Percentiles rank a stretch among this genome's conserved stretches.
Conservation (phyloP, 345 rosid species). For the Anastatica hierochuntica region DNA sequence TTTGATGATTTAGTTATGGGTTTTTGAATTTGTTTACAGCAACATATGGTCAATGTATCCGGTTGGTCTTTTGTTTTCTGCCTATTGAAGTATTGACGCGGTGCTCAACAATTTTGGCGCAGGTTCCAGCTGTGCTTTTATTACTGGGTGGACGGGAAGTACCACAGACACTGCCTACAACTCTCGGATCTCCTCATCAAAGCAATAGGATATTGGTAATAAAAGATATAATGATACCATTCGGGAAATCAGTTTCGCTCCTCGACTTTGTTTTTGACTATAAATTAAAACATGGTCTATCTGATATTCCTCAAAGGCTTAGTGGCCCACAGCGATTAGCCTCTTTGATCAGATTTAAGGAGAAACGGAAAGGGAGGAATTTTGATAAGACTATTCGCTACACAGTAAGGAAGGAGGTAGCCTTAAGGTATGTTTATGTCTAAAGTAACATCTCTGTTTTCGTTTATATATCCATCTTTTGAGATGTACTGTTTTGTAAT, state of each 20-base stretch:
- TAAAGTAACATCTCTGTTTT: not conserved
- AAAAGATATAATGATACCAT: not conserved
- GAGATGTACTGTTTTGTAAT: not conserved
- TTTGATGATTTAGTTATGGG: not conserved
- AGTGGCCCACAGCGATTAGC: constrained; percentile 48
- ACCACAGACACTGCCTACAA: constrained; percentile 29
- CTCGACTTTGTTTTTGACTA: constrained; percentile 17
- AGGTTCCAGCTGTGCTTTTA: constrained; percentile 62
- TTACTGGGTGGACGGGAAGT: constrained; percentile 56
- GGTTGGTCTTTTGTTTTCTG: not conserved
- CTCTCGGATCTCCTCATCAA: constrained; percentile 26
- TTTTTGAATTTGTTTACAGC: not conserved
- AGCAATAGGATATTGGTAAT: constrained; percentile 33
- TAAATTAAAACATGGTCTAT: constrained; percentile 31
- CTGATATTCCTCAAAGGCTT: constrained; percentile 43
- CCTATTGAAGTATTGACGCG: not conserved
- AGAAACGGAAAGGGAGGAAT: too few relatives aligned
- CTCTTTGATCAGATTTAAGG: constrained; percentile 48
- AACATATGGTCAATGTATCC: too few relatives aligned
- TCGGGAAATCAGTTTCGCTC: not conserved
- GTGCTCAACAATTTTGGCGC: not conserved
- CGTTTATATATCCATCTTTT: not conserved
- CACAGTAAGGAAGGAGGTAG: constrained; percentile 54
- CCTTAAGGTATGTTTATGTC: constrained; percentile 38
- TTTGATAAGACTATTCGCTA: constrained; percentile 57